Base-by-base conservation (phyloP, 2,329 filamentous ascomycete species). In the Parascedosporium putredinis region DNA sequence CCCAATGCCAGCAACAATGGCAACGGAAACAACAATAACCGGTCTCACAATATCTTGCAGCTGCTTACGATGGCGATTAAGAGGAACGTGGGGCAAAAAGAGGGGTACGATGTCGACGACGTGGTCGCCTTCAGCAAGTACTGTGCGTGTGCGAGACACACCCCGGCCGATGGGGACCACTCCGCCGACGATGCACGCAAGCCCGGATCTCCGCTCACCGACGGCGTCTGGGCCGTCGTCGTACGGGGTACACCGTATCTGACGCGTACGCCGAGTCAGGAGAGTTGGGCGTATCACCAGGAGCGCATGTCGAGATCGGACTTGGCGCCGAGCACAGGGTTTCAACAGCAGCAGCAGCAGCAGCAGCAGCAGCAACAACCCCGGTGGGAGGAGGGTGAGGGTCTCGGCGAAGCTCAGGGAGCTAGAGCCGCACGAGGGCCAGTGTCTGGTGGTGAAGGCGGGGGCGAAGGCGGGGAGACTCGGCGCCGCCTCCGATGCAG, bases 261-360 rank as follows among this genome's bases (percentile, higher is more conserved):
- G 4, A 43, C 36, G 3, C 34, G 47, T n/a, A 14, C n/a, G 12
- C 25, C 47, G 10, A 49, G 47, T 33, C 9, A 31, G 18, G 36
- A 49, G 4, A 49, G 47, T 29, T 24, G n/a, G n/a, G 12, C 34
- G 7, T 31, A 42, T 42, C 38, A 42, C 22, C 47, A 49, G 3
- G 47, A 49, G 16, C 47, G 47, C 23, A 38, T 49, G 16, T 49
- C 47, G 14, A 24, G 36, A 18, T 49, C 47, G 7, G 47, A 49
- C 10, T 5, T 49, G 4, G n/a, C n/a, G n/a, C n/a, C n/a, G n/a
- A n/a, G n/a, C n/a, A n/a, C n/a, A n/a, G n/a, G n/a, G n/a, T n/a
- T n/a, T 23, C 24, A 2, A 20, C 23, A 27, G 47, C 12, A 23
- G 12, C 60, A 51, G 60, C 67, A 7, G 60, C 64, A 0, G 57